These are phyloP conservation scores for Geotrichum fermentans DNA, from an alignment of 1,139 yeast genomes.

Conservation along the genomic window DNA sequence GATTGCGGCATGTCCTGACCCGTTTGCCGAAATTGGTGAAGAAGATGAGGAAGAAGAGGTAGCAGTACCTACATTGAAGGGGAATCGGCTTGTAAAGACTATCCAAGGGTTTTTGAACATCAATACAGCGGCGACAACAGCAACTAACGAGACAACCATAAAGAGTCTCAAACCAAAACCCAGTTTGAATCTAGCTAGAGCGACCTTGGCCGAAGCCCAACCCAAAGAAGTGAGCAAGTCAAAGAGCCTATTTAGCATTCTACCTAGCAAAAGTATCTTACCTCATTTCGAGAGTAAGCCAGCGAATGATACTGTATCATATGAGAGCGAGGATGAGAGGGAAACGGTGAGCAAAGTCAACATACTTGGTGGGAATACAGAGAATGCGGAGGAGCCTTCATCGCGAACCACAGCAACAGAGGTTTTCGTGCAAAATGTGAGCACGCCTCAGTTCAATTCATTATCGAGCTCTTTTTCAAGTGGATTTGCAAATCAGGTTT, in stretches of 20 bases:
- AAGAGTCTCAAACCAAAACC: conserved; percentile 1
- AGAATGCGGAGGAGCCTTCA: too few species aligned
- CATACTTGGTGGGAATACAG: too few species aligned
- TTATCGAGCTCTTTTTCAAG: conserved; percentile 9
- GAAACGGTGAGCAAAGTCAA: neutral
- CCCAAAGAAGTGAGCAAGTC: neutral
- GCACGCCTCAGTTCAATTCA: conserved; percentile 1
- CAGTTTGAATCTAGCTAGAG: neutral
- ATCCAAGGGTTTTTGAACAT: conserved; percentile 9
- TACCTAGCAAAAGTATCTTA: conserved; percentile 15
- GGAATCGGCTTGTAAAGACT: conserved; percentile 10
- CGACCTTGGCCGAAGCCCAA: neutral
- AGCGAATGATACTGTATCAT: conserved; percentile 2
- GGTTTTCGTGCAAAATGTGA: too few species aligned
- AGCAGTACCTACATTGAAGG: conserved; percentile 30
- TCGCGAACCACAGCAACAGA: too few species aligned
- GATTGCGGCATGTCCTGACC: conserved; percentile 42
- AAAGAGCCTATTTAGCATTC: conserved; percentile 14
- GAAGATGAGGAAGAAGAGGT: conserved; percentile 30
- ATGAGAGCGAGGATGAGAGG: conserved; percentile 7
- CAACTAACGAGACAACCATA: neutral
- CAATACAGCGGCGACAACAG: conserved; percentile 2
- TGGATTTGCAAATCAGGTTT: conserved; percentile 10
- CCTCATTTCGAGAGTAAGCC: conserved; percentile 3
- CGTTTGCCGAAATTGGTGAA: conserved; percentile 35